Percentiles rank a stretch among this genome's conserved stretches.
These are phyloP conservation scores for Camellia lanceoleosa DNA, from an alignment of 148 eudicot species.

Conservation along the genomic window DNA sequence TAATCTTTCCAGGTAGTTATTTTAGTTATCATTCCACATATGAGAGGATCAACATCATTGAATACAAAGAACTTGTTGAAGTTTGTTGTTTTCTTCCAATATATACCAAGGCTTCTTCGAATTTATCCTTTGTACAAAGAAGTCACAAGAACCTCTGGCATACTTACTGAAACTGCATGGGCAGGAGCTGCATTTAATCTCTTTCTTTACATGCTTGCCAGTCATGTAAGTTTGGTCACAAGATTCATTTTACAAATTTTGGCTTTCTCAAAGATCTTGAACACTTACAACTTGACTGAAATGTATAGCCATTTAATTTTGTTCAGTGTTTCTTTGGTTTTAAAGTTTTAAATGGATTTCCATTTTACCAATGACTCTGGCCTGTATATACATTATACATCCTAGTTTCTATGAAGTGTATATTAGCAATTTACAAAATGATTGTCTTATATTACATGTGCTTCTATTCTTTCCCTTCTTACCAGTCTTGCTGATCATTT, in stretches of 20 bases:
- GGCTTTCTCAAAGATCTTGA: not conserved
- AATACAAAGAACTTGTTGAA: slow-evolving; percentile 76
- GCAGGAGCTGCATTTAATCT: slow-evolving; percentile 97
- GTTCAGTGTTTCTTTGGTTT: not conserved
- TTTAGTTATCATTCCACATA: slow-evolving; percentile 41
- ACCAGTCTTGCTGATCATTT: not conserved
- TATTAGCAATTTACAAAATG: not conserved
- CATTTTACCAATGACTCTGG: not conserved
- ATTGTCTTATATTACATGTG: not conserved
- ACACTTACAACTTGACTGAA: not conserved
- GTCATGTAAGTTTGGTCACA: slow-evolving; percentile 66
- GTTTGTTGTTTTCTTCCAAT: slow-evolving; percentile 74
- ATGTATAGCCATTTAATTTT: slow-evolving; percentile 3
- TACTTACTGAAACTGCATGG: slow-evolving; percentile 97
- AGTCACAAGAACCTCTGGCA: slow-evolving; percentile 89
- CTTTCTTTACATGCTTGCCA: slow-evolving; percentile 95
- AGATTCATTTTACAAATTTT: not conserved
- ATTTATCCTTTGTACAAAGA: slow-evolving; percentile 69
- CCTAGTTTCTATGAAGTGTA: not conserved
- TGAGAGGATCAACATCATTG: slow-evolving; percentile 56
- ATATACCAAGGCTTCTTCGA: slow-evolving; percentile 80
- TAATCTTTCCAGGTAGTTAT: slow-evolving; percentile 51
- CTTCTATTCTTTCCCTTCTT: not conserved
- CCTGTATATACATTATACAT: not conserved
- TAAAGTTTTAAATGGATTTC: not conserved